Conservation (phyloP, 1,139 yeast genomes). For the Nakaseomyces bracarensis region DNA sequence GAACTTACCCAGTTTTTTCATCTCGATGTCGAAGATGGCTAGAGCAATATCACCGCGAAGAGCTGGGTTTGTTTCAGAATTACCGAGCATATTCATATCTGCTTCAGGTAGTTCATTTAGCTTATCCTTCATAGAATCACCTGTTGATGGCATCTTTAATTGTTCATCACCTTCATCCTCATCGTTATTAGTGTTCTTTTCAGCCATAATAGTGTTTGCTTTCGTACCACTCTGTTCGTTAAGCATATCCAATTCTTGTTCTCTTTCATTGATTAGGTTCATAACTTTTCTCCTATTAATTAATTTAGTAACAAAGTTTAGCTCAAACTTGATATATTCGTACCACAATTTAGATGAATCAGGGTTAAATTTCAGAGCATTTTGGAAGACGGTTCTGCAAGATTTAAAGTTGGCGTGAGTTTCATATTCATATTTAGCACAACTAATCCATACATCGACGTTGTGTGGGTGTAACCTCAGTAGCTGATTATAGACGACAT, state of each 20-base stretch:
- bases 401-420: slow-evolving; percentile 82
- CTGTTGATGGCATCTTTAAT: slow-evolving; percentile 38
- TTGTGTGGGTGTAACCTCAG: slow-evolving; percentile 87
- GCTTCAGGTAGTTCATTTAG: slow-evolving; percentile 76
- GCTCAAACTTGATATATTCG: slow-evolving; percentile 80
- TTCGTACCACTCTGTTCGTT: slow-evolving; percentile 31
- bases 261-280: slow-evolving; percentile 66
- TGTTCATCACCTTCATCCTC: slow-evolving; percentile 39
- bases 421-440: slow-evolving; percentile 91
- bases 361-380: slow-evolving; percentile 75
- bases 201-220: slow-evolving; percentile 11
- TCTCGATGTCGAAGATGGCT: slow-evolving; percentile 68
- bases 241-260: slow-evolving; percentile 41
- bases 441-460: slow-evolving; percentile 85
- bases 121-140: slow-evolving; percentile 51
- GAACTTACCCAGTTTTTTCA: slow-evolving; percentile 39
- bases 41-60: slow-evolving; percentile 82
- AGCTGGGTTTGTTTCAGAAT: slow-evolving; percentile 82
- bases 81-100: slow-evolving; percentile 78
- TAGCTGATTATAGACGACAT: slow-evolving; percentile 68
- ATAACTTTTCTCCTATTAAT: slow-evolving; percentile 75
- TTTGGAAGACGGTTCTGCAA: slow-evolving; percentile 78
- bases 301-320: slow-evolving; percentile 74
- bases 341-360: slow-evolving; percentile 71
- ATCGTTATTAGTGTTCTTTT: slow-evolving; percentile 27